phyloP scores from a whole-genome alignment of 2,329 filamentous ascomycete genomes.

The Trichoderma guizhouense region DNA sequence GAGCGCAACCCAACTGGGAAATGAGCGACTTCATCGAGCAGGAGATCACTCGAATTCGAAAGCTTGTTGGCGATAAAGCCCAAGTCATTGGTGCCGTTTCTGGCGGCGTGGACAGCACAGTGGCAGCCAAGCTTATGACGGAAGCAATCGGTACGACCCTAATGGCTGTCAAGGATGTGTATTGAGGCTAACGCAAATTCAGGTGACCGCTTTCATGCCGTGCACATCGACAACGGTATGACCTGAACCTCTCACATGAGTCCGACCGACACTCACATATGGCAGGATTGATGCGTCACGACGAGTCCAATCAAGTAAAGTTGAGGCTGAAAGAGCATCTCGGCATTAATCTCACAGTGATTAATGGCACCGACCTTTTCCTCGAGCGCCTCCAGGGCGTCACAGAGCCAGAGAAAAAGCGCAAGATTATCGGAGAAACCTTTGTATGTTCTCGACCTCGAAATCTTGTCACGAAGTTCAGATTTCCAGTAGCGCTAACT shows the following conservation, averaged over 20 bases:
- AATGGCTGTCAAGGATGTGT: neutral
- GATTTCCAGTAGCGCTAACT: neutral
- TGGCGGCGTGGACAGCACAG: slow-evolving; percentile 86
- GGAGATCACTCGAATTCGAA: slow-evolving; percentile 76
- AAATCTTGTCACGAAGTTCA: neutral
- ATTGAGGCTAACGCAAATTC: neutral
- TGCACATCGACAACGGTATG: slow-evolving; percentile 70
- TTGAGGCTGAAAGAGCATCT: slow-evolving; percentile 74
- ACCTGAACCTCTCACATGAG: neutral
- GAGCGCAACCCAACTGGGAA: slow-evolving; percentile 72
- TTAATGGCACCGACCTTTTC: slow-evolving; percentile 76
- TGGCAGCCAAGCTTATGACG: slow-evolving; percentile 80
- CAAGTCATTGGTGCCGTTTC: slow-evolving; percentile 66
- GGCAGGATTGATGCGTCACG: slow-evolving; percentile 60
- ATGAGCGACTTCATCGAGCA: slow-evolving; percentile 81
- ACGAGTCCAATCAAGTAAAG: slow-evolving; percentile 81
- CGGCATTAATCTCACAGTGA: slow-evolving; percentile 85
- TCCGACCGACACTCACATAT: neutral
- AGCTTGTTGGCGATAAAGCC: slow-evolving; percentile 74
- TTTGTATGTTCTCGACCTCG: slow-evolving; percentile 26
- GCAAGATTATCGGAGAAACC: slow-evolving; percentile 82
- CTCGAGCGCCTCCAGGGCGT: slow-evolving; percentile 73
- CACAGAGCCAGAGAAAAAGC: slow-evolving; percentile 76
- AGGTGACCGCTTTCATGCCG: slow-evolving; percentile 42
- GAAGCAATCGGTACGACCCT: slow-evolving; percentile 62